These are phyloP conservation scores for Backusella macrospora DNA, from an alignment of 192 early-diverging fungal genomes.

Conservation along the genomic window DNA sequence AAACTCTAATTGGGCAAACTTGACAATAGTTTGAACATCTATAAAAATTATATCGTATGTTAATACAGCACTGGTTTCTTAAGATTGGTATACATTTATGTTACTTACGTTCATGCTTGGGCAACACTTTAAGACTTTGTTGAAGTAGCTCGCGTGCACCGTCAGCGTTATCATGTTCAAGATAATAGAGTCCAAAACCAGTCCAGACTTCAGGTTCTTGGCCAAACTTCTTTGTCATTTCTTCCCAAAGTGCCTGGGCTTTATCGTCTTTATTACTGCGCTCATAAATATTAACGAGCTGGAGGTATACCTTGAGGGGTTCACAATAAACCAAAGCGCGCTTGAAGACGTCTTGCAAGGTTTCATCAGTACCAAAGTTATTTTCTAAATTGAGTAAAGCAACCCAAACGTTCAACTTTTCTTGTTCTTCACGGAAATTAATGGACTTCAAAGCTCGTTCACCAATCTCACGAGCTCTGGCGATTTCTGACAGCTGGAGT, in stretches of 20 bases:
- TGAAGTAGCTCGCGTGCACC: slow-evolving; percentile 83
- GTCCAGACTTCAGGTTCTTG: slow-evolving; percentile 93
- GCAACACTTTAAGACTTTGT: slow-evolving; percentile 77
- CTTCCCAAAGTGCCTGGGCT: slow-evolving; percentile 47
- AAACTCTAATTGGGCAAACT: slow-evolving; percentile 98
- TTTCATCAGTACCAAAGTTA: slow-evolving; percentile 84
- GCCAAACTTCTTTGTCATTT: slow-evolving; percentile 84
- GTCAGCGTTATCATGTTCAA: slow-evolving; percentile 72
- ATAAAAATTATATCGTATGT: slow-evolving; percentile 14
- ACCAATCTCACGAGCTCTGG: slow-evolving; percentile 89
- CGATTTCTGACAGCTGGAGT: slow-evolving; percentile 89
- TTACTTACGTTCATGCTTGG: slow-evolving; percentile 89
- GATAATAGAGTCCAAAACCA: slow-evolving; percentile 77
- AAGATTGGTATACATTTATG: not conserved
- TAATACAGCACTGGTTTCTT: slow-evolving; percentile 6
- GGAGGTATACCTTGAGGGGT: slow-evolving; percentile 86
- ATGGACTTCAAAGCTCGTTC: slow-evolving; percentile 95
- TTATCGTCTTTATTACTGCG: slow-evolving; percentile 73
- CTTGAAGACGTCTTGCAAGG: slow-evolving; percentile 82
- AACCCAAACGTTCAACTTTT: slow-evolving; percentile 98
- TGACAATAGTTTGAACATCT: slow-evolving; percentile 89
- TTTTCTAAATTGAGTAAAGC: slow-evolving; percentile 96
- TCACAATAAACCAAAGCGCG: slow-evolving; percentile 85
- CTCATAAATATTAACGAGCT: slow-evolving; percentile 91
- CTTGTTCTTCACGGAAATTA: slow-evolving; percentile 88